Percentiles rank a stretch among this genome's conserved stretches.
Evolutionary conservation across 192 early-diverging fungal species (phyloP).

Genomic region (Mortierella antarctica): DNA sequence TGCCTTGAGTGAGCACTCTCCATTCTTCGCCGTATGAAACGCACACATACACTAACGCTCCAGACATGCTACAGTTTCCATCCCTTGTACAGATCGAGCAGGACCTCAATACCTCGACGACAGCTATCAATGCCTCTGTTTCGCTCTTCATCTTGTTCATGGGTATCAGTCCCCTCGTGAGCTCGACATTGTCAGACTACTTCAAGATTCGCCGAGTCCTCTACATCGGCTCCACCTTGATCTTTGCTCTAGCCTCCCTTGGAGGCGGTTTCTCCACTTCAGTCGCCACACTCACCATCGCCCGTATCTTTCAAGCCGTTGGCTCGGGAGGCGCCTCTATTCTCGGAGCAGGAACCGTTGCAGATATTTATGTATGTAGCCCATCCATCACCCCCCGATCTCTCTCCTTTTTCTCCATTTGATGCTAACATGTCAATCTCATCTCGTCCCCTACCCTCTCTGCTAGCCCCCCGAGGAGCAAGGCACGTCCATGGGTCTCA

Average conservation of each 20-base stretch:
- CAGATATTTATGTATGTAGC: slow-evolving; percentile 51
- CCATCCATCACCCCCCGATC: not conserved
- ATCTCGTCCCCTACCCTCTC: not conserved
- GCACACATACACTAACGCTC: not conserved
- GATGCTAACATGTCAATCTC: not conserved
- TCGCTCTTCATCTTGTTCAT: slow-evolving; percentile 64
- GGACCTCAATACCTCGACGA: slow-evolving; percentile 51
- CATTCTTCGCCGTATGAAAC: not conserved
- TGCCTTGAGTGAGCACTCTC: not conserved
- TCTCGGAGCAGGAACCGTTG: slow-evolving; percentile 59
- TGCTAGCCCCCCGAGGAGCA: slow-evolving; percentile 39
- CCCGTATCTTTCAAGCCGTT: slow-evolving; percentile 58
- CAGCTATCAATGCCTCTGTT: slow-evolving; percentile 53
- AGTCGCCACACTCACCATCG: slow-evolving; percentile 45
- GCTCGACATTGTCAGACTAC: slow-evolving; percentile 57
- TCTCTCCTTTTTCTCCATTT: not conserved
- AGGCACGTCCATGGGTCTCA: slow-evolving; percentile 50
- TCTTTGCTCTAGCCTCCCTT: slow-evolving; percentile 55
- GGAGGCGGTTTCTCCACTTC: slow-evolving; percentile 54
- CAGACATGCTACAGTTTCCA: slow-evolving; percentile 26
- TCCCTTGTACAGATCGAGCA: slow-evolving; percentile 49
- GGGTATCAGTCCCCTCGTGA: slow-evolving; percentile 60
- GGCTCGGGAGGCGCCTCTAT: slow-evolving; percentile 57
- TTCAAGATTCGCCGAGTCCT: slow-evolving; percentile 57
- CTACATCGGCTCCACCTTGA: slow-evolving; percentile 54